These are phyloP conservation scores for Lonicera japonica DNA, from an alignment of 129 eudicot species.

Conservation along the genomic window DNA sequence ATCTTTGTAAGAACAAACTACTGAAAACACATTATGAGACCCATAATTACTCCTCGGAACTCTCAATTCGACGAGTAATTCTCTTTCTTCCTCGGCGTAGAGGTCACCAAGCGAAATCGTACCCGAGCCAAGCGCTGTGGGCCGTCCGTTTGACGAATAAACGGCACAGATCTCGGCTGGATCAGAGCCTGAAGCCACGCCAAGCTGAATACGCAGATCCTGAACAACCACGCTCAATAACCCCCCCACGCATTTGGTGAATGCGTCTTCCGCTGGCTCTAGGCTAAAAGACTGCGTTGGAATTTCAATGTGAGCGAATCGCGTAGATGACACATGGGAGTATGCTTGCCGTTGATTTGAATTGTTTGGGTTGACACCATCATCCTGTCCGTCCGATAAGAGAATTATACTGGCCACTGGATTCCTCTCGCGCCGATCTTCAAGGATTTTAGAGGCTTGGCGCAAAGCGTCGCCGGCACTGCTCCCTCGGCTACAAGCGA, in stretches of 20 bases:
- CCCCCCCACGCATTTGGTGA: slow-evolving; percentile 77
- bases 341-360: slow-evolving; percentile 27
- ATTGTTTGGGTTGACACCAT: slow-evolving; percentile 7
- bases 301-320: slow-evolving; percentile 82
- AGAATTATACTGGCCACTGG: slow-evolving; percentile 76
- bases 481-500: slow-evolving; percentile 45
- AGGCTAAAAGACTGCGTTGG: slow-evolving; percentile 55
- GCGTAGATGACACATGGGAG: slow-evolving; percentile 46
- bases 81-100: slow-evolving; percentile 87
- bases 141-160: slow-evolving; percentile 52
- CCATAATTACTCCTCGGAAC: slow-evolving; percentile 42
- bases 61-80: slow-evolving; percentile 55
- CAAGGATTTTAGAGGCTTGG: slow-evolving; percentile 66
- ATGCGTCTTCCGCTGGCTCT: slow-evolving; percentile 53
- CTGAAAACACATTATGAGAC: slow-evolving; percentile 73
- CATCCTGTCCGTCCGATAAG: slow-evolving; percentile 79
- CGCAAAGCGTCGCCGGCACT: slow-evolving; percentile 64
- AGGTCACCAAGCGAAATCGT: slow-evolving; percentile 60
- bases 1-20: slow-evolving; percentile 48
- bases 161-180: slow-evolving; percentile 81
- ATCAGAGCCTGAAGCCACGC: slow-evolving; percentile 64
- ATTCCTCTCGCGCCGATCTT: slow-evolving; percentile 79
- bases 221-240: slow-evolving; percentile 81
- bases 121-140: slow-evolving; percentile 37
- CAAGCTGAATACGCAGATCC: slow-evolving; percentile 53